Percentiles rank a stretch among this genome's conserved stretches.
phyloP scores from a whole-genome alignment of 2,329 filamentous ascomycete species.

The Aspergillus piperis region DNA sequence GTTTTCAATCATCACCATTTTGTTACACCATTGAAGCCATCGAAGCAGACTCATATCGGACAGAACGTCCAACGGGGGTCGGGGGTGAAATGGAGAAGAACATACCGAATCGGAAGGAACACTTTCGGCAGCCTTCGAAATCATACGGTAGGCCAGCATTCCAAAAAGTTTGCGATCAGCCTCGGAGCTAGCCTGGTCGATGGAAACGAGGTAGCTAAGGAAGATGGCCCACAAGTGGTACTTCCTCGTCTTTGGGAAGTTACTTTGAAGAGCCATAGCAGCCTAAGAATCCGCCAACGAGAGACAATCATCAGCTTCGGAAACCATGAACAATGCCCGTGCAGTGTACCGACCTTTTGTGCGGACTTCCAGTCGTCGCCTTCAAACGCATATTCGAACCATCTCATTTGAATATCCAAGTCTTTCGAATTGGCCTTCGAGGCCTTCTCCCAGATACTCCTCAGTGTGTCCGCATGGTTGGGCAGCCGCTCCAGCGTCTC shows the following conservation, averaged over 20 bases:
- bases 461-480: conserved; percentile 37
- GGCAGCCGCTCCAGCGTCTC: conserved; percentile 41
- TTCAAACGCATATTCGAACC: conserved; percentile 48
- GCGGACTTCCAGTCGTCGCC: conserved; percentile 49
- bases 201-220: conserved; percentile 45
- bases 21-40: conserved; percentile 14
- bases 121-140: conserved; percentile 48
- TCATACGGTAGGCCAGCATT: conserved; percentile 54
- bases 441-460: conserved; percentile 50
- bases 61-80: background rate
- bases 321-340: background rate
- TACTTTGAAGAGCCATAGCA: conserved; percentile 52
- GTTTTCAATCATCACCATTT: conserved; percentile 23
- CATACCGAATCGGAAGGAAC: conserved; percentile 48
- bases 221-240: conserved; percentile 55
- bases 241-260: conserved; percentile 50
- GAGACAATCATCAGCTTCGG: background rate
- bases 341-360: conserved; percentile 47
- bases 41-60: background rate
- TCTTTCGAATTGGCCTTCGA: conserved; percentile 47
- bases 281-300: conserved; percentile 37
- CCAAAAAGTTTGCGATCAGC: conserved; percentile 49
- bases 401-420: conserved; percentile 46
- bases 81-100: background rate
- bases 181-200: conserved; percentile 40